Evolutionary conservation across 768 basidiomycete genomes (phyloP).

Genomic region (Rhizopogon sp.): DNA sequence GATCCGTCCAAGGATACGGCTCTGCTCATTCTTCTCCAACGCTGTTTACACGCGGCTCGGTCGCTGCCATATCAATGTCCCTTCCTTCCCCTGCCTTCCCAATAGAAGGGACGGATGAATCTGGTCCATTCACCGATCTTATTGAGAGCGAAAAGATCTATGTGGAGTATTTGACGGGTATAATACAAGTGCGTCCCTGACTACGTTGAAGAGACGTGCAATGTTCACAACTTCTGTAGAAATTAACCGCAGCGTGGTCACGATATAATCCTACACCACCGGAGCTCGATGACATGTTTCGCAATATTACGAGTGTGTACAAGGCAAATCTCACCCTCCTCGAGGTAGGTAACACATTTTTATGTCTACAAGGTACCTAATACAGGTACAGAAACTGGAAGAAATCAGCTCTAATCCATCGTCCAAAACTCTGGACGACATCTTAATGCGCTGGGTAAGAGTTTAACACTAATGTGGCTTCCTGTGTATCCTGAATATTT

Average conservation of each 20-base stretch:
- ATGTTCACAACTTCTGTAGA: slow-evolving; percentile 40
- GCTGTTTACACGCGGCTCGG: slow-evolving; percentile 2
- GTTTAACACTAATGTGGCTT: slow-evolving; percentile 2
- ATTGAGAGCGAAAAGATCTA: slow-evolving; percentile 92
- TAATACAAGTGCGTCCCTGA: slow-evolving; percentile 72
- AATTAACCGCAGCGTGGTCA: slow-evolving; percentile 98
- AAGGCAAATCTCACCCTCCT: slow-evolving; percentile 84
- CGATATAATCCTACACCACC: slow-evolving; percentile 89
- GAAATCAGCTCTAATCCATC: slow-evolving; percentile 94
- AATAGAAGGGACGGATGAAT: slow-evolving; percentile 51
- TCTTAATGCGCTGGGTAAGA: slow-evolving; percentile 95
- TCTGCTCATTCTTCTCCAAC: slow-evolving; percentile 16
- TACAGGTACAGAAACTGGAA: slow-evolving; percentile 69
- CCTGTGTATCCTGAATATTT: slow-evolving; percentile 1
- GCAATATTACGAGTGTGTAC: slow-evolving; percentile 90
- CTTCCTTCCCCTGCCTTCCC: slow-evolving; percentile 20
- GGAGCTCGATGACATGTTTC: slow-evolving; percentile 90
- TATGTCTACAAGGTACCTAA: slow-evolving; percentile 6
- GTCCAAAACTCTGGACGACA: slow-evolving; percentile 89
- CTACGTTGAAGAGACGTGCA: slow-evolving; percentile 7
- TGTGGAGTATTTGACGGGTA: slow-evolving; percentile 83
- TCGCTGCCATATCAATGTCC: slow-evolving; percentile 5
- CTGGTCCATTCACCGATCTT: slow-evolving; percentile 86
- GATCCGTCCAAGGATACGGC: slow-evolving; percentile 14
- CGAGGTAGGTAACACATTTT: slow-evolving; percentile 36